These are phyloP conservation scores for Tuber calosporum DNA, from an alignment of 495 filamentous ascomycete species.

Conservation along the genomic window DNA sequence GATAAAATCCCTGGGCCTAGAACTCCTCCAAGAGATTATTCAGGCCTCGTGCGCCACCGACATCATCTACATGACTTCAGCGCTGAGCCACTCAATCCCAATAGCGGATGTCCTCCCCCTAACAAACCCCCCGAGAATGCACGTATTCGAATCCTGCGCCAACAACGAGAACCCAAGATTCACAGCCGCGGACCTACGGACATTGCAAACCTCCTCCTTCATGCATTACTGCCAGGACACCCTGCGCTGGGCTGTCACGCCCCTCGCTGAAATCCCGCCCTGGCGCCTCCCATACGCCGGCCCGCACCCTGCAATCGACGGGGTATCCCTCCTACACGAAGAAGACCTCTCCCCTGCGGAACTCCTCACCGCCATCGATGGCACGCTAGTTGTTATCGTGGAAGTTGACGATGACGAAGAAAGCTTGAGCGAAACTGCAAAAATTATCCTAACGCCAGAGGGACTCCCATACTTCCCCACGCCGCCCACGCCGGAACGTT, in stretches of 20 bases:
- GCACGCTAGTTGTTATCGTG: conserved; percentile 54
- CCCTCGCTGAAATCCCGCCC: conserved; percentile 48
- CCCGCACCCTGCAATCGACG: conserved; percentile 48
- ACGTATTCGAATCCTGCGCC: conserved; percentile 21
- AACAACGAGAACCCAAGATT: conserved; percentile 36
- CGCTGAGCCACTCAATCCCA: conserved; percentile 13
- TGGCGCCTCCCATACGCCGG: conserved; percentile 54
- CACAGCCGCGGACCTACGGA: conserved; percentile 53
- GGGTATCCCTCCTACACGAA: conserved; percentile 50
- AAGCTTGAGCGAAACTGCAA: not conserved
- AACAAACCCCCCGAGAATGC: conserved; percentile 14
- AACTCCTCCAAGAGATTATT: conserved; percentile 53
- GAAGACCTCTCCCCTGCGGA: conserved; percentile 47
- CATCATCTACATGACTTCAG: conserved; percentile 42
- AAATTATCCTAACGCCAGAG: not conserved
- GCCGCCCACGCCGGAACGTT: conserved; percentile 39
- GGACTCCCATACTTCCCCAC: conserved; percentile 14
- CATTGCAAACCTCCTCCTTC: conserved; percentile 61
- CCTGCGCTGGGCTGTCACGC: conserved; percentile 47
- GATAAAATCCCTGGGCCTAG: conserved; percentile 55
- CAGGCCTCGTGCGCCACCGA: conserved; percentile 49
- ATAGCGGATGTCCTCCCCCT: conserved; percentile 22
- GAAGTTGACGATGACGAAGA: conserved; percentile 46
- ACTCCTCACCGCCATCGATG: conserved; percentile 52
- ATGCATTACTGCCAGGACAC: conserved; percentile 50